phyloP scores from a whole-genome alignment of 768 basidiomycete species.

The Auricularia sp. region DNA sequence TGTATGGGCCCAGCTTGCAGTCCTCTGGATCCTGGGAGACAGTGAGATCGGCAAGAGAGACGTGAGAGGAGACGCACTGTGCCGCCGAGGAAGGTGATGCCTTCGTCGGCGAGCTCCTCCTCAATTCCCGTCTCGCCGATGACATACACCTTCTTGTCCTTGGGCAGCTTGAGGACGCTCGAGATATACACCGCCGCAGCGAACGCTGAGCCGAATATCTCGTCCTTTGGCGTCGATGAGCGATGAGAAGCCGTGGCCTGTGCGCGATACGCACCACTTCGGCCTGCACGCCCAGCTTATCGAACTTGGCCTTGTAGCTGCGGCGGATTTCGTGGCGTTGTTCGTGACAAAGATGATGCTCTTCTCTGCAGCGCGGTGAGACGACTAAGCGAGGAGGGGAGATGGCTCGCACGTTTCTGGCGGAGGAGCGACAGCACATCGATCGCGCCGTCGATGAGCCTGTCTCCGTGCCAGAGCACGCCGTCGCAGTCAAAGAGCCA shows the following conservation, averaged over 20 bases:
- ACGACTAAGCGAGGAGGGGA: not conserved
- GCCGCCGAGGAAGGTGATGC: slow-evolving; percentile 70
- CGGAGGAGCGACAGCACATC: slow-evolving; percentile 69
- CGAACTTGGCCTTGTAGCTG: slow-evolving; percentile 85
- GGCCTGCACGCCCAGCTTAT: slow-evolving; percentile 76
- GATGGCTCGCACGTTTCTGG: slow-evolving; percentile 46
- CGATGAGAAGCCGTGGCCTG: not conserved
- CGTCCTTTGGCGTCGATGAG: slow-evolving; percentile 48
- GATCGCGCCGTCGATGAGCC: slow-evolving; percentile 64
- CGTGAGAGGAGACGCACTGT: slow-evolving; percentile 44
- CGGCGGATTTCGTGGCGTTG: slow-evolving; percentile 91
- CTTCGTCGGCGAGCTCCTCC: slow-evolving; percentile 86
- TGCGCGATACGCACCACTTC: slow-evolving; percentile 52
- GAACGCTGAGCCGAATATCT: slow-evolving; percentile 94
- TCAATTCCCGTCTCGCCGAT: slow-evolving; percentile 88
- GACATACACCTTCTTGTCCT: slow-evolving; percentile 90
- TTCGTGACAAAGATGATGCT: slow-evolving; percentile 90
- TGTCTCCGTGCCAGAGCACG: slow-evolving; percentile 84
- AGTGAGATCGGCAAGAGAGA: not conserved
- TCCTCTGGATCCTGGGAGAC: slow-evolving; percentile 68
- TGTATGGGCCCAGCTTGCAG: slow-evolving; percentile 61
- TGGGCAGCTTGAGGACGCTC: slow-evolving; percentile 78
- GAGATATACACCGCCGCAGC: slow-evolving; percentile 79
- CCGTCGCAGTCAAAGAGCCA: slow-evolving; percentile 97
- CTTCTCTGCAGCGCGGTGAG: slow-evolving; percentile 44